Conservation (phyloP, 2,329 filamentous ascomycete genomes). For the Trichophaea hybrida region DNA sequence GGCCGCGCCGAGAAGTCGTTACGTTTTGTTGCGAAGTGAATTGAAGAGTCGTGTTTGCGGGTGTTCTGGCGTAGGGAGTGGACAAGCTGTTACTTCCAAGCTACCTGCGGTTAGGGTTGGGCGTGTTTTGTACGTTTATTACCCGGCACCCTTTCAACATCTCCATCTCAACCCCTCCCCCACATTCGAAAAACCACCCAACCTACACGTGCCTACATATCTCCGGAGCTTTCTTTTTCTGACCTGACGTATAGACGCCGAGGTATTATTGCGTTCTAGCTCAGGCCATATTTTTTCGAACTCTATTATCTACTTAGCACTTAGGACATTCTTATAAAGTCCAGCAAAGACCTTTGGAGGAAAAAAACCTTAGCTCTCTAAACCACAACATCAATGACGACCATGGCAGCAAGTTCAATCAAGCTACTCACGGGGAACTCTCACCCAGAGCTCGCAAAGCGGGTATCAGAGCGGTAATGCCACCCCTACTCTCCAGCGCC, state of each 20-base stretch:
- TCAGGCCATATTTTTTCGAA: no score
- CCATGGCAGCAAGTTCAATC: slow-evolving; percentile 58
- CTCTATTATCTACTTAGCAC: no score
- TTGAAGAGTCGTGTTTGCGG: neutral
- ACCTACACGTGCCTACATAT: slow-evolving; percentile 60
- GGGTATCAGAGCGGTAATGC: slow-evolving; percentile 50
- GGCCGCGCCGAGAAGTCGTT: neutral
- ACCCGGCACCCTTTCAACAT: slow-evolving; percentile 44
- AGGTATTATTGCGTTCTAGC: no score
- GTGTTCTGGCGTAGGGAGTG: neutral
- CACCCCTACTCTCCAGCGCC: neutral
- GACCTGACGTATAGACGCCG: no score
- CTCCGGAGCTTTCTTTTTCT: slow-evolving; percentile 36
- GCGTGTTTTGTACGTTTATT: neutral
- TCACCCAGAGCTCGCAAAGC: slow-evolving; percentile 55
- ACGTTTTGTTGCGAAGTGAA: neutral
- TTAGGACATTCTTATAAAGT: no score
- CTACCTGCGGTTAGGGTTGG: neutral
- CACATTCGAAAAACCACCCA: slow-evolving; percentile 62
- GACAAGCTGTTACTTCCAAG: neutral
- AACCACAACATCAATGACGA: neutral
- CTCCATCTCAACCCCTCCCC: slow-evolving; percentile 60
- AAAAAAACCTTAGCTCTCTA: neutral
- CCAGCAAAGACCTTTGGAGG: neutral
- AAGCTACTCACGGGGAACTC: slow-evolving; percentile 63